A percentile compares a stretch with the other conserved stretches of the same genome.
Evolutionary conservation across 2,329 filamentous ascomycete species (phyloP).

Genomic region (Colletotrichum magnum): DNA sequence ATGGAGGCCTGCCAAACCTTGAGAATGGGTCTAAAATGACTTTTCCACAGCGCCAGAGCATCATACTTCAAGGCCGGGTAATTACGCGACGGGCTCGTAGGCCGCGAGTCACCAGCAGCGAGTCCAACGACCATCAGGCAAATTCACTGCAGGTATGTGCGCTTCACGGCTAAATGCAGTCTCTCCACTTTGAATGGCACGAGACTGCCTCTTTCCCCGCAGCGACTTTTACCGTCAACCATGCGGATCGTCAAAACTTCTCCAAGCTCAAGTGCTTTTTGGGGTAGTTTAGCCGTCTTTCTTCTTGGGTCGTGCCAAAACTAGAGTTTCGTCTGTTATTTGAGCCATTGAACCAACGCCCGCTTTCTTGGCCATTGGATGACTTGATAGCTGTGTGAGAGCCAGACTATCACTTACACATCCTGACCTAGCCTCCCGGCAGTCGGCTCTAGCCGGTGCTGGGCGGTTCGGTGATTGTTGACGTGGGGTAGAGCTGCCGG

Average conservation of each 20-base stretch:
- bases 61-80: conserved; percentile 15
- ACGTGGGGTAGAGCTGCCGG: conserved; percentile 20
- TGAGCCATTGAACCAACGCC: background rate
- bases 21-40: too few relatives aligned
- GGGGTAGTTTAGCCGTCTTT: conserved; percentile 21
- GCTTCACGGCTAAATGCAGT: conserved; percentile 38
- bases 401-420: background rate
- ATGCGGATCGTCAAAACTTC: background rate
- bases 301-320: background rate
- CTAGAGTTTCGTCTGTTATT: too few relatives aligned
- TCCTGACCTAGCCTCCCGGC: background rate
- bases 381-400: too few relatives aligned
- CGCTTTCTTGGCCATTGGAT: too few relatives aligned
- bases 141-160: conserved; percentile 18
- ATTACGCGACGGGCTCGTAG: conserved; percentile 2
- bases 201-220: conserved; percentile 28
- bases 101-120: background rate
- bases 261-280: conserved; percentile 22
- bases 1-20: background rate
- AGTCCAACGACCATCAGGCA: conserved; percentile 25
- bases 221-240: conserved; percentile 26
- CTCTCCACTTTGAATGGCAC: conserved; percentile 37
- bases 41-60: background rate
- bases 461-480: background rate
- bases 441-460: background rate